phyloP scores from a whole-genome alignment of 2,329 filamentous ascomycete genomes.

The Peltaster fructicola region DNA sequence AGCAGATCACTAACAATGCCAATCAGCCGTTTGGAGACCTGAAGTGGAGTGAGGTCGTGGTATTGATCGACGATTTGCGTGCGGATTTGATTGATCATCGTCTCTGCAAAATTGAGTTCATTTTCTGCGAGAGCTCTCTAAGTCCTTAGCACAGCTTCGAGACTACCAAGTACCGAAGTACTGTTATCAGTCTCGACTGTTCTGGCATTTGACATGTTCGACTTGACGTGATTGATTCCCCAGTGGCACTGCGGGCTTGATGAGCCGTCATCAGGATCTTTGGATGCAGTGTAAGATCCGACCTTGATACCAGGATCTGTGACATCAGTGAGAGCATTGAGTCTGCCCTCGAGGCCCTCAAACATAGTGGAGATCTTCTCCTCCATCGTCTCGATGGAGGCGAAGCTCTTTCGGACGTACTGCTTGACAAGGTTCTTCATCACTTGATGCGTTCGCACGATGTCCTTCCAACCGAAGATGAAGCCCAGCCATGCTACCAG shows the following conservation, averaged over 20 bases:
- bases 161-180: neutral
- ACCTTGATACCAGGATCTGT: too few species aligned
- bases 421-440: slow-evolving; percentile 1
- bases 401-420: neutral
- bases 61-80: slow-evolving; percentile 1
- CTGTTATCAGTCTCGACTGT: neutral
- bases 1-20: slow-evolving; percentile 1
- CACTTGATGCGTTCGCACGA: neutral
- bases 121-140: neutral
- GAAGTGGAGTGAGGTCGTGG: neutral
- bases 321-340: too few species aligned
- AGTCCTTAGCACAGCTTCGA: neutral
- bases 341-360: too few species aligned
- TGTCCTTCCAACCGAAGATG: slow-evolving; percentile 1
- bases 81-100: neutral
- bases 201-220: neutral
- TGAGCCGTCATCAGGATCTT: too few species aligned
- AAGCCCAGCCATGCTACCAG: slow-evolving; percentile 1
- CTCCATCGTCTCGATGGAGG: neutral
- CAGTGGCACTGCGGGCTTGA: slow-evolving; percentile 1
- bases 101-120: neutral
- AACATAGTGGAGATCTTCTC: too few species aligned
- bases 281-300: too few species aligned
- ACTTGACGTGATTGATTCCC: neutral
- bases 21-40: neutral